Conservation (phyloP, 257 asterid species). For the Solanum raphanifolium region DNA sequence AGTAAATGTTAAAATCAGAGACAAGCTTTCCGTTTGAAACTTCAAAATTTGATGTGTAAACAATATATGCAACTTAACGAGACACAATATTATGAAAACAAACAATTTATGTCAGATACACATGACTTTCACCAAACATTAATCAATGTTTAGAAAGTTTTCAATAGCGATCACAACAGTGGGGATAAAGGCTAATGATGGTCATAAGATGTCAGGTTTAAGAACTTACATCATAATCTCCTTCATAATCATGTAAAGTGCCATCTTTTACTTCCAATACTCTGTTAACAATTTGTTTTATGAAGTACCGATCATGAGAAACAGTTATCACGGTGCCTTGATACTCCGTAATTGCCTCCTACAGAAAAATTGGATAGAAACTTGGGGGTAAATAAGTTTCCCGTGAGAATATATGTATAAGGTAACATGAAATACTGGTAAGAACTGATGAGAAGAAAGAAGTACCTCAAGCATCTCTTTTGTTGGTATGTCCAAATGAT, state of each 20-base stretch:
- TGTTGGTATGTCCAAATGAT: conserved; percentile 92
- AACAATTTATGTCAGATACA: not conserved
- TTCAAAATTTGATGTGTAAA: not conserved
- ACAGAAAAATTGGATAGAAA: conserved; percentile 1
- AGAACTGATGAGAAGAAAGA: not conserved
- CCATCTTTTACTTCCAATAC: conserved; percentile 94
- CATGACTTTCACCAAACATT: not conserved
- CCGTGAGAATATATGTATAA: not conserved
- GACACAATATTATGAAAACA: not conserved
- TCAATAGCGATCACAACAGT: not conserved
- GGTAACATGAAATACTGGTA: not conserved
- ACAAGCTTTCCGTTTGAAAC: not conserved
- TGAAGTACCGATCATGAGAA: conserved; percentile 97
- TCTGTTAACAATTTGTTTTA: conserved; percentile 87
- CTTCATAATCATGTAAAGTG: conserved; percentile 71
- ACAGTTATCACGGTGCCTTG: conserved; percentile 89
- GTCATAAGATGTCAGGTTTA: not conserved
- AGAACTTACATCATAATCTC: conserved; percentile 81
- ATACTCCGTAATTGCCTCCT: conserved; percentile 96
- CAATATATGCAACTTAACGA: not conserved
- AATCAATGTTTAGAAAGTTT: not conserved
- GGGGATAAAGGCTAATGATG: not conserved
- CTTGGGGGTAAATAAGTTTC: not conserved
- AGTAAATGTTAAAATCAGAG: not conserved
- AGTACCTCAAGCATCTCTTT: conserved; percentile 98